phyloP scores from a whole-genome alignment of 192 early-diverging fungal genomes.

The Backusella liffmaniae region DNA sequence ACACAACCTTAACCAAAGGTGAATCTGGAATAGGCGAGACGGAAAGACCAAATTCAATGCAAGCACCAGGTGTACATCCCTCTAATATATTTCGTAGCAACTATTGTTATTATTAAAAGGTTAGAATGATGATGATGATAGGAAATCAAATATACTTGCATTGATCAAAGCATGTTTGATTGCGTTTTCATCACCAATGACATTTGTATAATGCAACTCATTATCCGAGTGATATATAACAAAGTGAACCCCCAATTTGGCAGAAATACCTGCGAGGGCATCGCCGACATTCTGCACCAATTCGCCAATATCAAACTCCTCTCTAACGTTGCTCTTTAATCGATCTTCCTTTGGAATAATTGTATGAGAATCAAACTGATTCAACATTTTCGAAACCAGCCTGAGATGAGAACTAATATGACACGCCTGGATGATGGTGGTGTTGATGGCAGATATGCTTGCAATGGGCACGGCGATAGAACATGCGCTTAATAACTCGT shows the following conservation, averaged over 20 bases:
- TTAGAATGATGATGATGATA: not conserved
- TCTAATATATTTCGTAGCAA: conserved; percentile 53
- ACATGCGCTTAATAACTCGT: conserved; percentile 54
- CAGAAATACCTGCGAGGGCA: conserved; percentile 48
- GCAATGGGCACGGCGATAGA: conserved; percentile 54
- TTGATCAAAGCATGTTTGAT: conserved; percentile 51
- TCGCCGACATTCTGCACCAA: conserved; percentile 57
- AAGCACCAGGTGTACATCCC: conserved; percentile 46
- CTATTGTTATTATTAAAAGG: conserved; percentile 24
- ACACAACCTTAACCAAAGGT: conserved; percentile 9
- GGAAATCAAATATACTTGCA: conserved; percentile 22
- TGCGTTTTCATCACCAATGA: conserved; percentile 50
- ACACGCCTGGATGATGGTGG: conserved; percentile 46
- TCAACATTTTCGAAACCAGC: conserved; percentile 39
- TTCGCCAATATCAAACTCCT: conserved; percentile 54
- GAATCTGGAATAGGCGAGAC: not conserved
- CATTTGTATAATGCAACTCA: conserved; percentile 43
- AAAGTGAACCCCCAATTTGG: conserved; percentile 45
- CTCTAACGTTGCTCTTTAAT: conserved; percentile 11
- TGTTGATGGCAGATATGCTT: conserved; percentile 49
- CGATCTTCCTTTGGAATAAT: not conserved
- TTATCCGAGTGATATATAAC: conserved; percentile 53
- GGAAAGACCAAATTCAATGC: conserved; percentile 53
- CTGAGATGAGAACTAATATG: conserved; percentile 45
- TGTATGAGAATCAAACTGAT: not conserved